These are phyloP conservation scores for Phlebiopsis flavidoalba DNA, from an alignment of 768 basidiomycete species.

Conservation along the genomic window DNA sequence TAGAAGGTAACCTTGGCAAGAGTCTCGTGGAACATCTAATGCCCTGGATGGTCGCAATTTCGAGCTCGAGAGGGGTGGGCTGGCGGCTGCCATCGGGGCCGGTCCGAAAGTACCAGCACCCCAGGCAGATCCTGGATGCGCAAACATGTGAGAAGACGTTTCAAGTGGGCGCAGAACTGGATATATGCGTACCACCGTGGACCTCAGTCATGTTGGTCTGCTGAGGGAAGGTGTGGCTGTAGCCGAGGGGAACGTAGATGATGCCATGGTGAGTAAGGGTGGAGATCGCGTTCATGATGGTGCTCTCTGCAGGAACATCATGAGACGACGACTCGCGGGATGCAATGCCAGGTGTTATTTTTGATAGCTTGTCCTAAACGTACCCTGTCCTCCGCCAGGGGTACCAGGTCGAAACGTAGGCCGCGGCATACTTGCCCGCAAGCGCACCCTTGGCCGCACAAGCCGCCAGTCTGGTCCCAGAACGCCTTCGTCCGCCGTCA, in stretches of 20 bases:
- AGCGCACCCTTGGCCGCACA: constrained; percentile 59
- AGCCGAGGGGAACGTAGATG: constrained; percentile 50
- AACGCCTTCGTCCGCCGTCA: constrained; percentile 39
- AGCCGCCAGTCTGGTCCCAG: constrained; percentile 68
- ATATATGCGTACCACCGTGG: constrained; percentile 32
- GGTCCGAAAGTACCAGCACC: constrained; percentile 72
- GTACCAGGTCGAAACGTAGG: constrained; percentile 70
- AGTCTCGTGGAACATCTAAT: constrained; percentile 6
- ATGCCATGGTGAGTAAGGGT: constrained; percentile 53
- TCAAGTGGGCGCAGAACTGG: background rate
- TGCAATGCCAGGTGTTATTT: constrained; percentile 27
- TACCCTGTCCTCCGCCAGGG: constrained; percentile 71
- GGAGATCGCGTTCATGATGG: constrained; percentile 32
- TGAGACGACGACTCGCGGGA: background rate
- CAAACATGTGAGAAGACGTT: background rate
- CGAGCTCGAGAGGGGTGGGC: constrained; percentile 10
- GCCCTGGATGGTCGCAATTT: constrained; percentile 10
- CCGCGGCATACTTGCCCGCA: constrained; percentile 67
- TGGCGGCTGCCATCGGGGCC: constrained; percentile 51
- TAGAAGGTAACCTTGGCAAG: constrained; percentile 9
- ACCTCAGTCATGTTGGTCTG: constrained; percentile 37
- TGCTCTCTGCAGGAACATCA: constrained; percentile 22
- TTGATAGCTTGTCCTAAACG: too few species aligned
- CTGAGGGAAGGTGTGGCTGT: constrained; percentile 36
- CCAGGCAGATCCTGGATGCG: constrained; percentile 46